Base-by-base conservation (phyloP, 2,329 filamentous ascomycete genomes). In the Colletotrichum incanum region DNA sequence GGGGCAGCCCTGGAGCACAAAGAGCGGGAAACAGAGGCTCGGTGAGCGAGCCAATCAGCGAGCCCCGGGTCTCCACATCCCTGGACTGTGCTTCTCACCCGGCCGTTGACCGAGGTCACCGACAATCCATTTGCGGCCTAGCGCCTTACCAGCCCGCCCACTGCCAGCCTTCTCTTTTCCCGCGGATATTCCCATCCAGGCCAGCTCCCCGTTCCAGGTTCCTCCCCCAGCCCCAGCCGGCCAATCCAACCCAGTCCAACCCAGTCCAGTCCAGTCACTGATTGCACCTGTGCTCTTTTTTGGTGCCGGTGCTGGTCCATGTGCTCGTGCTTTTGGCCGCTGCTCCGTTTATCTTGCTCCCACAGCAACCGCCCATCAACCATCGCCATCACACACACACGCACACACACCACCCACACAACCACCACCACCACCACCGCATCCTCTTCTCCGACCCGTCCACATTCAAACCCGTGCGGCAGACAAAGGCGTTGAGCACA, bases 351-450 rank as follows among this genome's bases (percentile, higher is more conserved):
- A 70, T 72, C 67, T 70, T 70, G 66, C 70, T 70, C 70, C 71
- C 71, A 73, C 71, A 73, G 71, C 71, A 73, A 73, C 71, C 55
- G 71, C 67, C 71, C 71, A 20, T 56, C 71, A 71, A 71, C 71
- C 71, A 73, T 67, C 61, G 59, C 61, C 71, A 61, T 39, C 64
- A 61, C 47, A 47, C 49, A 39, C 56, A 58, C 64, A 66, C 31
- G 54, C 28, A 28, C 12, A n/a, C 58, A 26, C 26, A 12, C 50
- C 50, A 68, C 56, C 39, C n/a, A 26, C 12, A 54, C 49, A 3
- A 50, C 65, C 26, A 39, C 26, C 55, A 65, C 39, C 23, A n/a
- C 34, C 54, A 54, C 67, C 34, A 50, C 49, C 26, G 31, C 65
- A 5, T n/a, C 26, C 5, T n/a, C 56, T n/a, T 37, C 34, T 23